phyloP scores from a whole-genome alignment of 2,329 filamentous ascomycete species.

The Neofusicoccum kwambonambiense region DNA sequence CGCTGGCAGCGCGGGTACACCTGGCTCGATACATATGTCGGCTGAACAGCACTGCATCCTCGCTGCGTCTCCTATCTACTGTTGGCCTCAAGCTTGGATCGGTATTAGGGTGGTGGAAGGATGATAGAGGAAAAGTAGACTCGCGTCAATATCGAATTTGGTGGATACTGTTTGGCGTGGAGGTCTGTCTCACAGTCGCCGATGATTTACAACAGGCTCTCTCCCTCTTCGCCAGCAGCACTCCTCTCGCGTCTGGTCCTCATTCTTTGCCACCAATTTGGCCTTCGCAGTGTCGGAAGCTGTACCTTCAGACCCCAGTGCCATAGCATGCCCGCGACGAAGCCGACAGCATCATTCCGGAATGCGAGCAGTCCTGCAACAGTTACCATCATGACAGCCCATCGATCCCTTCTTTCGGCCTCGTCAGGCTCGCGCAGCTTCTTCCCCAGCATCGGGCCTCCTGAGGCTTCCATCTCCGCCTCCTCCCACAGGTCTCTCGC shows the following conservation, averaged over 20 bases:
- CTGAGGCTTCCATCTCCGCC: constrained; percentile 27
- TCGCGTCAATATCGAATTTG: no score
- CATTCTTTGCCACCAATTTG: constrained; percentile 1
- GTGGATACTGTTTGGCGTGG: no score
- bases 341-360: constrained; percentile 86
- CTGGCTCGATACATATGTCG: not conserved
- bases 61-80: no score
- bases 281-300: not conserved
- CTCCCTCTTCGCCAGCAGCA: not conserved
- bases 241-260: not conserved
- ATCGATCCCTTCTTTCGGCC: constrained; percentile 69
- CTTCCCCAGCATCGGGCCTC: constrained; percentile 32
- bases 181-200: no score
- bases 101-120: no score
- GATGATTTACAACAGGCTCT: not conserved
- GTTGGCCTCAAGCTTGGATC: no score
- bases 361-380: constrained; percentile 80
- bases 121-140: no score
- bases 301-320: constrained; percentile 60
- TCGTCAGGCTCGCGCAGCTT: constrained; percentile 58
- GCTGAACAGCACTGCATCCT: no score
- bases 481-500: constrained; percentile 57
- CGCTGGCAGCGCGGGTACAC: not conserved
- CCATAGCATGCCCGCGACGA: constrained; percentile 77
- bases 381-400: constrained; percentile 89